Conservation (phyloP, 2,329 filamentous ascomycete species). For the Lomentospora prolificans region DNA sequence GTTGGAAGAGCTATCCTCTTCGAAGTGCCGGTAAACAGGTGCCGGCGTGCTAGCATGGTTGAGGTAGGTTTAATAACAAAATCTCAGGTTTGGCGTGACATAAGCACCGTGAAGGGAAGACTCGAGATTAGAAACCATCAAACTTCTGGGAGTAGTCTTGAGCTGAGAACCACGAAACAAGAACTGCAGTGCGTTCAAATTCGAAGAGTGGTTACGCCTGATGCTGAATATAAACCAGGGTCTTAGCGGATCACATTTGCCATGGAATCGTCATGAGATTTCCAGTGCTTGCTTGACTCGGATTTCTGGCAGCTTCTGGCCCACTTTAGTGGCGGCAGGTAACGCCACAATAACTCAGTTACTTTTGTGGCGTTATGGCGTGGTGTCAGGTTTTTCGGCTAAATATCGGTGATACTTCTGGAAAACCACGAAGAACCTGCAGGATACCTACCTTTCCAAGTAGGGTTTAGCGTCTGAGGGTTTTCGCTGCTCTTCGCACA, state of each 20-base stretch:
- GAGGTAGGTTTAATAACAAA: background rate
- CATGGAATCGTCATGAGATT: conserved; percentile 7
- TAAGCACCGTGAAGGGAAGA: too few relatives aligned
- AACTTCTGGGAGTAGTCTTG: too few relatives aligned
- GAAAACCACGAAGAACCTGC: background rate
- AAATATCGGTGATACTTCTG: background rate
- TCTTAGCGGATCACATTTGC: too few relatives aligned
- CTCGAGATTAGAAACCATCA: too few relatives aligned
- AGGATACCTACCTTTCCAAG: conserved; percentile 13
- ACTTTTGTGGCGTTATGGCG: too few relatives aligned
- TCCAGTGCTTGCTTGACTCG: background rate
- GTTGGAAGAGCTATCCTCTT: conserved; percentile 14
- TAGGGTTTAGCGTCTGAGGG: conserved; percentile 28
- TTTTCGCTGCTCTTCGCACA: conserved; percentile 29
- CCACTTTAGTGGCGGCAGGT: background rate
- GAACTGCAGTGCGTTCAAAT: too few relatives aligned
- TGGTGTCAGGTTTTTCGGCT: background rate
- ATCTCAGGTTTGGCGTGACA: too few relatives aligned
- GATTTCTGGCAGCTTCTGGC: background rate
- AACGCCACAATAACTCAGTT: too few relatives aligned
- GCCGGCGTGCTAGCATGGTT: conserved; percentile 29
- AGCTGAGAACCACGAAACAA: too few relatives aligned
- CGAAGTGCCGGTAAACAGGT: conserved; percentile 27
- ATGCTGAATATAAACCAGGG: too few relatives aligned
- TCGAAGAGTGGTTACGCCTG: too few relatives aligned